Conservation (phyloP, 768 basidiomycete species). For the Tephrocybe sp. region DNA sequence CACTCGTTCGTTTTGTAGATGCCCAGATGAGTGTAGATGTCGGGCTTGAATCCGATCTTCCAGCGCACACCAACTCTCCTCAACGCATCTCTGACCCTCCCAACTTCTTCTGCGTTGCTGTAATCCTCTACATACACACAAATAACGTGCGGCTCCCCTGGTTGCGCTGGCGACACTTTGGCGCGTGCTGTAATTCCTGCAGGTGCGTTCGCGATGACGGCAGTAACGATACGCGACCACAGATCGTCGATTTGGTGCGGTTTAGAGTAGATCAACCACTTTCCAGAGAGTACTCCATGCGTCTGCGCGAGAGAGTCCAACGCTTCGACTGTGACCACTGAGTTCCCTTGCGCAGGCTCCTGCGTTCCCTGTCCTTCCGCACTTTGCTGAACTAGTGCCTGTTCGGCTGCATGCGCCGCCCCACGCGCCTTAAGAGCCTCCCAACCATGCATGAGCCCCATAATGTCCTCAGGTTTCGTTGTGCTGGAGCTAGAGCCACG, state of each 20-base stretch:
- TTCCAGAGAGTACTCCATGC: slow-evolving; percentile 30
- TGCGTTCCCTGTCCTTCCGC: background rate
- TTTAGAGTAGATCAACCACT: slow-evolving; percentile 38
- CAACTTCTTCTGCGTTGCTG: slow-evolving; percentile 25
- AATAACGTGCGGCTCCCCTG: slow-evolving; percentile 32
- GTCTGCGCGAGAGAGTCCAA: slow-evolving; percentile 33
- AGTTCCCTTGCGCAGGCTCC: background rate
- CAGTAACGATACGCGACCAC: slow-evolving; percentile 32
- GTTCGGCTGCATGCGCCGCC: background rate
- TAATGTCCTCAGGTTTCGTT: slow-evolving; percentile 6
- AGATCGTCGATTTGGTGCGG: slow-evolving; percentile 29
- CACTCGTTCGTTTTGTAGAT: slow-evolving; percentile 37
- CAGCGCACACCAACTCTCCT: slow-evolving; percentile 30
- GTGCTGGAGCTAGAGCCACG: slow-evolving; percentile 17
- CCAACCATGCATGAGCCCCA: slow-evolving; percentile 10
- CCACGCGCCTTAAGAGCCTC: slow-evolving; percentile 7
- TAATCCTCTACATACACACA: slow-evolving; percentile 34
- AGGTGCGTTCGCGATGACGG: slow-evolving; percentile 13
- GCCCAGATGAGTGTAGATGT: slow-evolving; percentile 36
- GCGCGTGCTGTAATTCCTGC: slow-evolving; percentile 20
- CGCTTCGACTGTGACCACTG: slow-evolving; percentile 24
- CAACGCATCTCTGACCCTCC: slow-evolving; percentile 30
- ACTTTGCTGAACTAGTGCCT: background rate
- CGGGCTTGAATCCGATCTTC: slow-evolving; percentile 40
- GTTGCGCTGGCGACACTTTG: slow-evolving; percentile 33